A percentile compares a stretch with the other conserved stretches of the same genome.
Conservation (phyloP, 2,329 filamentous ascomycete genomes). For the Cytospora schulzeri region DNA sequence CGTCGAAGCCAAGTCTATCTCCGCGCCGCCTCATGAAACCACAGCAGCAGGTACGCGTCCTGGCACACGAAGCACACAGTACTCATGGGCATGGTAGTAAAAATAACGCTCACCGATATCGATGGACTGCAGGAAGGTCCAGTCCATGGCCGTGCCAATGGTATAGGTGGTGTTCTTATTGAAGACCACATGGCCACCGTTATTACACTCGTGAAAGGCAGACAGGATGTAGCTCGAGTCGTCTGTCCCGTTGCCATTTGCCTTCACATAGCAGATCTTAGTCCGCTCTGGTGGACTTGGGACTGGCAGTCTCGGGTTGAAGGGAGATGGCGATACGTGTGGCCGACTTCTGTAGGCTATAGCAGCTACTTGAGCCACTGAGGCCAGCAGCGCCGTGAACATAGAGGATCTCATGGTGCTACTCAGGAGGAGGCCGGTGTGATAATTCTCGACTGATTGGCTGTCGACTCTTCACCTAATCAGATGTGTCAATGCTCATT, state of each 20-base stretch:
- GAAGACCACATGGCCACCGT: slow-evolving; percentile 62
- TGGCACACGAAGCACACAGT: not conserved
- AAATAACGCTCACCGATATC: slow-evolving; percentile 56
- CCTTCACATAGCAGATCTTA: slow-evolving; percentile 59
- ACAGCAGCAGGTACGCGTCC: slow-evolving; percentile 19
- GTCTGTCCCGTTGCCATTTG: slow-evolving; percentile 46
- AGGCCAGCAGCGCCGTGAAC: slow-evolving; percentile 29
- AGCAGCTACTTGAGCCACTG: slow-evolving; percentile 26
- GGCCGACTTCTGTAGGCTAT: slow-evolving; percentile 30
- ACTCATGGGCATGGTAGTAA: not conserved
- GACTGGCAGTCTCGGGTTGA: slow-evolving; percentile 33
- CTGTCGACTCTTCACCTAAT: not conserved
- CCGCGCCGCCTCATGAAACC: not conserved
- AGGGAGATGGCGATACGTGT: slow-evolving; percentile 28
- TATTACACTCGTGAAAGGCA: slow-evolving; percentile 58
- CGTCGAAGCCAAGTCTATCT: not conserved
- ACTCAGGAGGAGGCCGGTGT: slow-evolving; percentile 8
- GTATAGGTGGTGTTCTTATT: slow-evolving; percentile 56
- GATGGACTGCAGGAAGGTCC: slow-evolving; percentile 62
- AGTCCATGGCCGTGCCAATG: slow-evolving; percentile 63
- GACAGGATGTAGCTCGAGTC: slow-evolving; percentile 45
- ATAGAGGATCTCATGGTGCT: slow-evolving; percentile 30
- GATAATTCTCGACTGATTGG: not conserved
- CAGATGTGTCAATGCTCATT: not conserved
- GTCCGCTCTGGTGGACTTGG: slow-evolving; percentile 32